Conservation (phyloP, 805 yeast species). For the Lipomyces sp. region DNA sequence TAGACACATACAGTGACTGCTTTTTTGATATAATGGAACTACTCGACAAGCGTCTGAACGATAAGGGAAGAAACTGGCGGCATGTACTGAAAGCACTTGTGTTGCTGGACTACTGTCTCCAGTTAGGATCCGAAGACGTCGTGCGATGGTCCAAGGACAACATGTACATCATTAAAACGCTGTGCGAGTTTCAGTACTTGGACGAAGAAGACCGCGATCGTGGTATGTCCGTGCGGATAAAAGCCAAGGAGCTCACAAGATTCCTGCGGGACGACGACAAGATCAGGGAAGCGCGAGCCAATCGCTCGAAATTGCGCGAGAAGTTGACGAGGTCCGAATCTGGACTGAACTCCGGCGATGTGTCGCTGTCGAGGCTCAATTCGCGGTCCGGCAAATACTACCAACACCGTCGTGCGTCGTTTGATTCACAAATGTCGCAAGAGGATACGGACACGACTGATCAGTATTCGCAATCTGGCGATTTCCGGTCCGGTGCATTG, state of each 20-base stretch:
- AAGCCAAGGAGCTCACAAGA: slow-evolving; percentile 83
- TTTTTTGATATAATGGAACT: slow-evolving; percentile 89
- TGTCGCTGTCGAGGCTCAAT: too few species aligned
- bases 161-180: slow-evolving; percentile 78
- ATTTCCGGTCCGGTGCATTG: too few species aligned
- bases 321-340: slow-evolving; percentile 10
- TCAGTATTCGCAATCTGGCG: too few species aligned
- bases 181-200: slow-evolving; percentile 78
- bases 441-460: too few species aligned
- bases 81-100: slow-evolving; percentile 90
- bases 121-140: slow-evolving; percentile 82
- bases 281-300: slow-evolving; percentile 61
- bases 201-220: slow-evolving; percentile 80
- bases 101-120: slow-evolving; percentile 77
- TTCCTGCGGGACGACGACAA: slow-evolving; percentile 78
- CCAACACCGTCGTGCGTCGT: too few species aligned
- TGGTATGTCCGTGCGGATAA: slow-evolving; percentile 77
- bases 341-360: too few species aligned
- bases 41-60: slow-evolving; percentile 85
- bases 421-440: too few species aligned
- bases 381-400: too few species aligned
- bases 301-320: slow-evolving; percentile 33
- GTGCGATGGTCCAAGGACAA: slow-evolving; percentile 90
- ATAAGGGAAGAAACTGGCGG: slow-evolving; percentile 95
- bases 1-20: slow-evolving; percentile 47